Base-by-base conservation (phyloP, 2,329 filamentous ascomycete species). In the Sclerotinia borealis region DNA sequence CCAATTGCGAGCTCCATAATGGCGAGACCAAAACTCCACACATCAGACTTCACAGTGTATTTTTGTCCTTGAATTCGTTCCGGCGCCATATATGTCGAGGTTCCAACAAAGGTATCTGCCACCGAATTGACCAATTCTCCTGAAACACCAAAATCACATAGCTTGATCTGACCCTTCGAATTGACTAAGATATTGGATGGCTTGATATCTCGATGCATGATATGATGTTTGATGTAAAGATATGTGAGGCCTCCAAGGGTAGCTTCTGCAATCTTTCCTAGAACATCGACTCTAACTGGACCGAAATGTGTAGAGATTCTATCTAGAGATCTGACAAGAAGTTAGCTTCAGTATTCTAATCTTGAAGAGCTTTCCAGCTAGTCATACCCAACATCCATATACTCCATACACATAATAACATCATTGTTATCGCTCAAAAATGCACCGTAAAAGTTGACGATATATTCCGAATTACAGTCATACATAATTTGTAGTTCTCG, bases 361-460 rank as follows among this genome's bases (percentile, higher is more conserved):
- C 37, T 22, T 17, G 5, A n/a, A 8, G 8, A 25, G 27, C 13
- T 50, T 36, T 36, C n/a, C 13, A n/a, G 15, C 15, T 19, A 19
- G 52, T 80, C 91, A 77, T 83, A 98, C 95, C 95, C 95, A 75
- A 93, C 92, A 77, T 99, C 95, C 92, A 96, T 96, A 76, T 99
- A 98, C 77, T 99, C 95, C 95, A 99, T 99, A 77, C 95, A 99
- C 88, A 99, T 93, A 71, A 98, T 96, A 64, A 99, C 96, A 79
- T 99, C 95, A 74, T 96, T 93, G 66, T 92, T 92, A 74, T 96
- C 91, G 75, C 96, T 98, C 73, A 98, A 85, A 75, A 98, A 99
- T 43, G 95, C 95, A 65, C 95, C 95, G 74, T 98, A 98, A 77
- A 97, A 99, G 61, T 90, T 96, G 65, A 99, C 95, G 73, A 99